Percentiles rank a stretch among this genome's conserved stretches.
These are phyloP conservation scores for Nigrospora sphaerica DNA, from an alignment of 2,329 filamentous ascomycete species.

Conservation along the genomic window DNA sequence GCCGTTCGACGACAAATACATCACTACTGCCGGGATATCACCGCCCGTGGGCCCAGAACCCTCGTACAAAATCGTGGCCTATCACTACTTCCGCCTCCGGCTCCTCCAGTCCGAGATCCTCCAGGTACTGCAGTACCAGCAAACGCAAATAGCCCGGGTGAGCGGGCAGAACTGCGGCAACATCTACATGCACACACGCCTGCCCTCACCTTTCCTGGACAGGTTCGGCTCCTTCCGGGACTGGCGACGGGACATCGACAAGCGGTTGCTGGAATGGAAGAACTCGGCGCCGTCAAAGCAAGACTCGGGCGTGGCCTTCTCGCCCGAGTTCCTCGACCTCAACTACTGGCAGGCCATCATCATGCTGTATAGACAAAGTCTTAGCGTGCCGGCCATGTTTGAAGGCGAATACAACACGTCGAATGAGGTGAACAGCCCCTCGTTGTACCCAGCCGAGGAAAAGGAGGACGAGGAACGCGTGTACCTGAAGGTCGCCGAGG, in stretches of 20 bases:
- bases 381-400: constrained; percentile 78
- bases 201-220: constrained; percentile 79
- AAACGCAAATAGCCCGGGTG: constrained; percentile 70
- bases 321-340: constrained; percentile 80
- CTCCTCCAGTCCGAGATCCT: constrained; percentile 91
- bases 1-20: constrained; percentile 78
- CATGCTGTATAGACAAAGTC: constrained; percentile 87
- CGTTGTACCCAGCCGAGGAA: constrained; percentile 55
- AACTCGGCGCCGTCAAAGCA: constrained; percentile 67
- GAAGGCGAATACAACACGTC: constrained; percentile 68
- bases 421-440: constrained; percentile 57
- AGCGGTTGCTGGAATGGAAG: constrained; percentile 80
- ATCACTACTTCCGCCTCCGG: constrained; percentile 86
- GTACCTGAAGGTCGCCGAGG: constrained; percentile 90
- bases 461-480: constrained; percentile 83
- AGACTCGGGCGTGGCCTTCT: constrained; percentile 83
- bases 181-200: constrained; percentile 67
- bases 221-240: constrained; percentile 79
- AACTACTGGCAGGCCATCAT: constrained; percentile 98
- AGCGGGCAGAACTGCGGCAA: constrained; percentile 58
- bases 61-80: constrained; percentile 84
- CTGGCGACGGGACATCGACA: constrained; percentile 85
- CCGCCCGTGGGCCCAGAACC: constrained; percentile 55
- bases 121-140: constrained; percentile 87
- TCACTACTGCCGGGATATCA: constrained; percentile 70